Base-by-base conservation (phyloP, 129 eudicot genomes). In the Tagetes patula region DNA sequence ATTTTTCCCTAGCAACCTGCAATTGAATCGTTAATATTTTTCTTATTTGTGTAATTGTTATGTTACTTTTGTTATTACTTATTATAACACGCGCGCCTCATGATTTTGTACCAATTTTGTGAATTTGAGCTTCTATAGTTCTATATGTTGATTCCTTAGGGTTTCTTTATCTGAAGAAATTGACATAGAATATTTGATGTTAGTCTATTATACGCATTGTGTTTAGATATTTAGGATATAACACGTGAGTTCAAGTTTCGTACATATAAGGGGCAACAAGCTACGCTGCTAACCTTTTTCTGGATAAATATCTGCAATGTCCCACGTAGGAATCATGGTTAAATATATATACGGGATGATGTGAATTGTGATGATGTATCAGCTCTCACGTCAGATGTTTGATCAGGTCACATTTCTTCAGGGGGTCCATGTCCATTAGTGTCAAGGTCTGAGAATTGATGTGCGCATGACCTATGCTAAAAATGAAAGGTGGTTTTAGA, bases 391-490 rank as follows among this genome's bases (percentile, higher is more conserved):
- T 64, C 69, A 38, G 31, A 6, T 10, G 55, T 68, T 68, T 68
- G 45, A 47, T 48, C 41, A 7, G 30, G 60, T 20, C 30, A 45
- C 72, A 42, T 45, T 61, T 41, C 34, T 39, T 64, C 11, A 32
- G 3, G 68, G 68, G 48, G 69, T 39, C 69, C 33, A 64, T 12
- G 3, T 64, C 31, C 50, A 38, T 14, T 64, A 59, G 65, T 34
- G 41, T 43, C 41, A 32, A 31, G 11, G 30, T 67, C 41, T 67
- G 3, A 30, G 36, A 66, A n/a, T n/a, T 30, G 55, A 20, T 42
- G 14, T 45, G 38, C 10, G 40, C 50, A 64, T 64, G 65, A 33
- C 54, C 42, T 43, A 8, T 43, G 71, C 33, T 37, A 55, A 27
- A 55, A 27, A 37, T 55, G 36, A 55, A 55, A 20, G 27, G 61